Conservation (phyloP, 805 yeast genomes). For the Torulaspora quercuum region DNA sequence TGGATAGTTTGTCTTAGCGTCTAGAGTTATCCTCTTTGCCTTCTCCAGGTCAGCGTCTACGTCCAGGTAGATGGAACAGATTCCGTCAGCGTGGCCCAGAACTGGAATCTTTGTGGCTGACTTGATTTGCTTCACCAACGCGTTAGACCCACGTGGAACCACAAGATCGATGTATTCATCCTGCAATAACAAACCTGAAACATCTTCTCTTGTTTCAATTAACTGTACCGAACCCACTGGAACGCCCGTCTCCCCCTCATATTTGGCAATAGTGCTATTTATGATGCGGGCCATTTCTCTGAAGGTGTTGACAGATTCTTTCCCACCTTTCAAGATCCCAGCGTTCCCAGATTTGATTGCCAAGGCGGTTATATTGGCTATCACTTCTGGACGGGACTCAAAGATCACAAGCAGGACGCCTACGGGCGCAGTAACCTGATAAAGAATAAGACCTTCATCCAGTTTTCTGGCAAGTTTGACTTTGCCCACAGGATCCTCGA, state of each 20-base stretch:
- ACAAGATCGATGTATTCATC: conserved; percentile 91
- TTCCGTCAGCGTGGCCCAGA: conserved; percentile 97
- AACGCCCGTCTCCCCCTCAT: conserved; percentile 54
- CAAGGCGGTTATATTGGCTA: conserved; percentile 93
- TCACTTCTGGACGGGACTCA: conserved; percentile 96
- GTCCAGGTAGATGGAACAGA: conserved; percentile 85
- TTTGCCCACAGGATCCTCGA: conserved; percentile 92
- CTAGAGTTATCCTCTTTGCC: conserved; percentile 73
- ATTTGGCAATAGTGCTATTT: conserved; percentile 47
- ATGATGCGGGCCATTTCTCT: conserved; percentile 74
- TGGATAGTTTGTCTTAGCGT: conserved; percentile 92
- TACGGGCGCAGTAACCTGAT: conserved; percentile 86
- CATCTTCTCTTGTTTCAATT: conserved; percentile 86
- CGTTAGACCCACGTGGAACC: conserved; percentile 97
- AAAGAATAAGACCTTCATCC: conserved; percentile 84
- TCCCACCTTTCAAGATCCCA: conserved; percentile 96
- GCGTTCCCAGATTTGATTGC: conserved; percentile 96
- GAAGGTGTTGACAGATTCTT: conserved; percentile 84
- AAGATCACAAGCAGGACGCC: conserved; percentile 91
- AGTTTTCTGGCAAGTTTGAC: conserved; percentile 75
- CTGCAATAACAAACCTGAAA: conserved; percentile 75
- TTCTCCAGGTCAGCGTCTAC: conserved; percentile 69
- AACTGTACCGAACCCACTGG: conserved; percentile 82
- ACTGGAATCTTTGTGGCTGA: conserved; percentile 91
- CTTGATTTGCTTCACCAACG: conserved; percentile 81